phyloP scores from a whole-genome alignment of 2,329 filamentous ascomycete species.

The Alternaria sp. region DNA sequence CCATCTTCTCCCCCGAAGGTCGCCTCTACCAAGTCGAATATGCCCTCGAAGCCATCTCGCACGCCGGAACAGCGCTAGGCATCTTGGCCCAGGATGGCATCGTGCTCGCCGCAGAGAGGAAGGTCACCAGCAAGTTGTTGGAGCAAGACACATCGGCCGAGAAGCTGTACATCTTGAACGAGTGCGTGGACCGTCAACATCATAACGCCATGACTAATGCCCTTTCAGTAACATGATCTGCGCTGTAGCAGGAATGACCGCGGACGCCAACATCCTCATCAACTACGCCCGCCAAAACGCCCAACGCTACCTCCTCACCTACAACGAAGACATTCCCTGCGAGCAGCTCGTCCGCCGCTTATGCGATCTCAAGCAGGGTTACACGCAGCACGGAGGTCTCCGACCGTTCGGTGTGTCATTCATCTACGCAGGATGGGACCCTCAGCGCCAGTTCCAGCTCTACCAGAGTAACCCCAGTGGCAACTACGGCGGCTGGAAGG shows the following conservation, averaged over 20 bases:
- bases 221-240: constrained; percentile 94
- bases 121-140: constrained; percentile 98
- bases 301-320: constrained; percentile 96
- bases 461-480: constrained; percentile 99
- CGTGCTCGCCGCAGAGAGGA: constrained; percentile 95
- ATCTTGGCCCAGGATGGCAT: constrained; percentile 98
- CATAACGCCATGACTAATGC: constrained; percentile 6
- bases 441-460: constrained; percentile 94
- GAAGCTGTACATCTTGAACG: constrained; percentile 99
- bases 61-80: constrained; percentile 94
- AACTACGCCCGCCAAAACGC: constrained; percentile 98
- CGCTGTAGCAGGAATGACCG: constrained; percentile 98
- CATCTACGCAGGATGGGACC: constrained; percentile 99
- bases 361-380: constrained; percentile 98
- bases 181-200: constrained; percentile 65
- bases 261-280: constrained; percentile 99
- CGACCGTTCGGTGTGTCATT: constrained; percentile 98
- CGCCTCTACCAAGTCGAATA: constrained; percentile 99
- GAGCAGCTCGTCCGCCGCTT: constrained; percentile 96
- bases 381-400: constrained; percentile 98
- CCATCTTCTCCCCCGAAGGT: constrained; percentile 99
- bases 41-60: constrained; percentile 97
- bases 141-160: constrained; percentile 99
- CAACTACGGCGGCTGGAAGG: constrained; percentile 99
- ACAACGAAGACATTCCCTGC: constrained; percentile 99